phyloP scores from a whole-genome alignment of 148 eudicot genomes.

The Rhododendron williamsianum region DNA sequence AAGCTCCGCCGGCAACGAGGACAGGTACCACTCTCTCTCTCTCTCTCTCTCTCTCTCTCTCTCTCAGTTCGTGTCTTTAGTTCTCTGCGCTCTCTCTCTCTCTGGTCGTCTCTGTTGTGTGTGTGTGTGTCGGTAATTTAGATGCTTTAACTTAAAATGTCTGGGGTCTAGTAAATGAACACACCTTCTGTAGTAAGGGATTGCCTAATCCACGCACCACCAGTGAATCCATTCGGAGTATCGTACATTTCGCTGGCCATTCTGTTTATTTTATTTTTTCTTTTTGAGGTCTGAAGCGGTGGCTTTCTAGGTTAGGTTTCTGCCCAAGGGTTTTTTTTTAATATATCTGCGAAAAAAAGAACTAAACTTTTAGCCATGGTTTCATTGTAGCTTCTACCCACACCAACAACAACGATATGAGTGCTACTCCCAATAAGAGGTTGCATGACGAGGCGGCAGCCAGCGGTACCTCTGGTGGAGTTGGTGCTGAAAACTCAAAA shows the following conservation, averaged over 20 bases:
- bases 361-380: not conserved
- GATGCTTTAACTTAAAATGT: not conserved
- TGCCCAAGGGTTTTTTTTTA: not conserved
- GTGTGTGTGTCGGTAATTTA: not conserved
- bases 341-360: not conserved
- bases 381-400: not conserved
- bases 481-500: conserved; percentile 26
- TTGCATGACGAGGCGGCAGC: conserved; percentile 28
- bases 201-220: not conserved
- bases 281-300: not conserved
- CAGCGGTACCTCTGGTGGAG: conserved; percentile 24
- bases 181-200: not conserved
- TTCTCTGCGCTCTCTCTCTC: not conserved
- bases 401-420: conserved; percentile 21
- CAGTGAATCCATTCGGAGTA: not conserved
- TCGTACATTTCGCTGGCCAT: not conserved
- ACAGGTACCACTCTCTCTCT: not conserved
- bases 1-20: not conserved
- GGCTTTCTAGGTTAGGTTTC: not conserved
- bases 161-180: not conserved
- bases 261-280: not conserved
- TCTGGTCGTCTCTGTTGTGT: not conserved
- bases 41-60: not conserved
- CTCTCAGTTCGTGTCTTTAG: not conserved
- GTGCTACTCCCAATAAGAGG: conserved; percentile 39